A percentile compares a stretch with the other conserved stretches of the same genome.
Evolutionary conservation across 495 filamentous ascomycete species (phyloP).

Genomic region (Achaetomiella virescens): DNA sequence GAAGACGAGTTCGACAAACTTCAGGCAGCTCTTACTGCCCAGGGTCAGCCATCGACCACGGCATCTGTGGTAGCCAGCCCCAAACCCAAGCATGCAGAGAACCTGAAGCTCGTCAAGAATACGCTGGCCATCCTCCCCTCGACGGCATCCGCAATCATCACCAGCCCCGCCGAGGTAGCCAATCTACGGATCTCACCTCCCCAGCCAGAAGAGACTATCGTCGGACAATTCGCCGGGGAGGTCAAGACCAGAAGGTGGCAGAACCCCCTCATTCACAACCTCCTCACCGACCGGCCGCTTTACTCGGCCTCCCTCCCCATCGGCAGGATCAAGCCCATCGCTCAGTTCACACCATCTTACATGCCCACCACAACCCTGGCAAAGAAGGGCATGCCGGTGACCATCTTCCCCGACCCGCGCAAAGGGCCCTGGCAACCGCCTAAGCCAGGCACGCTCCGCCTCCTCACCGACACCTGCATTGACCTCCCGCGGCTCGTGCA

Average conservation of each 20-base stretch:
- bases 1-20: constrained; percentile 80
- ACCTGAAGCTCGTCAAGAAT: constrained; percentile 62
- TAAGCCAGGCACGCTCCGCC: constrained; percentile 40
- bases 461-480: constrained; percentile 72
- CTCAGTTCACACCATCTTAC: constrained; percentile 9
- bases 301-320: constrained; percentile 84
- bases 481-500: constrained; percentile 75
- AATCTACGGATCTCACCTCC: constrained; percentile 4
- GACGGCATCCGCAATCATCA: constrained; percentile 79
- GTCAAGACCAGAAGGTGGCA: constrained; percentile 69
- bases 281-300: constrained; percentile 89
- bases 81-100: constrained; percentile 51
- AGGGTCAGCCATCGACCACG: neutral
- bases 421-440: constrained; percentile 60
- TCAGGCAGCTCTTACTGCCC: constrained; percentile 47
- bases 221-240: constrained; percentile 49
- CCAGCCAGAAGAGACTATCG: constrained; percentile 38
- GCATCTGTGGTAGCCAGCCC: neutral
- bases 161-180: constrained; percentile 61
- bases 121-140: constrained; percentile 73
- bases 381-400: constrained; percentile 86
- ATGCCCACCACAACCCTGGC: constrained; percentile 67
- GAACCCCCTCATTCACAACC: constrained; percentile 93
- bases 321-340: constrained; percentile 43
- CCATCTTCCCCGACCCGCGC: constrained; percentile 67